phyloP scores from a whole-genome alignment of 331 rosid genomes.

The Rosa hybrid region DNA sequence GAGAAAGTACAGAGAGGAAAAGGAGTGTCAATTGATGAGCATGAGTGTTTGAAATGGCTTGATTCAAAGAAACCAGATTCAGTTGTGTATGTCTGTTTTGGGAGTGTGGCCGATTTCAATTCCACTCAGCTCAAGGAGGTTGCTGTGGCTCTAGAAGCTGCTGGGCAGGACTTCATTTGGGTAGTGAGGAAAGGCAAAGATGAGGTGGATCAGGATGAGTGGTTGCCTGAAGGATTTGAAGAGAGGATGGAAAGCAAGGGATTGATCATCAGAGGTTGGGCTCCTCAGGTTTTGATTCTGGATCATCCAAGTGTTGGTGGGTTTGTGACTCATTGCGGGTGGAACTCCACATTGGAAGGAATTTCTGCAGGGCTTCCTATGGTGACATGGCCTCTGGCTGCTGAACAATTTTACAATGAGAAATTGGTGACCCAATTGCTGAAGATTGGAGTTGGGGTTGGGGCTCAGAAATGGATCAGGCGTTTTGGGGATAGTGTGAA shows the following conservation, averaged over 20 bases:
- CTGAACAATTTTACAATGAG: constrained; percentile 39
- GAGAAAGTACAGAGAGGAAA: constrained; percentile 16
- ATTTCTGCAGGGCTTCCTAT: constrained; percentile 25
- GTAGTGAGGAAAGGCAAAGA: constrained; percentile 28
- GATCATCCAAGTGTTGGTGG: constrained; percentile 32
- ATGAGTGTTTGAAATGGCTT: constrained; percentile 33
- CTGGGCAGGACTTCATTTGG: constrained; percentile 36
- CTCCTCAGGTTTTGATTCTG: constrained; percentile 32
- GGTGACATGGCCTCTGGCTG: constrained; percentile 35
- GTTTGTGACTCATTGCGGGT: constrained; percentile 40
- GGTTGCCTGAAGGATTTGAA: constrained; percentile 31
- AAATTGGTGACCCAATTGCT: constrained; percentile 31
- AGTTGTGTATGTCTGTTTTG: constrained; percentile 36
- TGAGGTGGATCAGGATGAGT: constrained; percentile 16
- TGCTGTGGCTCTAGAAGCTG: constrained; percentile 29
- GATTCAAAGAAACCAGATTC: constrained; percentile 19
- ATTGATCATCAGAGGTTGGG: constrained; percentile 37
- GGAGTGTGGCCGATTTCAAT: constrained; percentile 17
- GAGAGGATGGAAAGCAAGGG: constrained; percentile 28
- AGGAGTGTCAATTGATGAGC: neutral
- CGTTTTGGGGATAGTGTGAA: neutral
- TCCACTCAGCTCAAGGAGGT: constrained; percentile 30
- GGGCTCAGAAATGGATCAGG: constrained; percentile 10
- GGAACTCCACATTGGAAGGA: constrained; percentile 41
- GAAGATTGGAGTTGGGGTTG: constrained; percentile 32